Evolutionary conservation across 2,329 filamentous ascomycete genomes (phyloP).

Genomic region (Pyrenophora graminea): DNA sequence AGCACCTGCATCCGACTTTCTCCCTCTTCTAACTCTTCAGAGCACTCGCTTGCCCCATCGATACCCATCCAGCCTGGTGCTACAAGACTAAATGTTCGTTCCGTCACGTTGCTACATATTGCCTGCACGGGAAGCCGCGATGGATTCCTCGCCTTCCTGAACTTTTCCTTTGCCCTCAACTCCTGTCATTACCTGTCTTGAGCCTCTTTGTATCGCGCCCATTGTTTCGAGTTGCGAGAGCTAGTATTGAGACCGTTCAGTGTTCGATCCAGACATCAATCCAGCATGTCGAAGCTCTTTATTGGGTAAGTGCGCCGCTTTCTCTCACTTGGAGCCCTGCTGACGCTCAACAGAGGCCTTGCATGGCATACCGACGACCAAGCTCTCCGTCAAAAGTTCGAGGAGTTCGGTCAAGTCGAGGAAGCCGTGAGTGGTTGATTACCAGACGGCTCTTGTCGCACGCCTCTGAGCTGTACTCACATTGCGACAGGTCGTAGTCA

Average conservation of each 20-base stretch:
- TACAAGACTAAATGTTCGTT: conserved; percentile 48
- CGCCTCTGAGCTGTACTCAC: conserved; percentile 21
- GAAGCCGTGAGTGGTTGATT: conserved; percentile 78
- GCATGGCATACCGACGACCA: conserved; percentile 96
- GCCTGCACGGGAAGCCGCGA: conserved; percentile 36
- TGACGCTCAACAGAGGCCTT: conserved; percentile 71
- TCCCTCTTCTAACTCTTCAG: conserved; percentile 17
- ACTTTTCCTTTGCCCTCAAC: conserved; percentile 22
- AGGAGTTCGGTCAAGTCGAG: conserved; percentile 86
- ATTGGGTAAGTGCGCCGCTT: conserved; percentile 70
- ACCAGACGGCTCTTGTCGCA: conserved; percentile 1
- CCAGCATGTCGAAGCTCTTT: conserved; percentile 87
- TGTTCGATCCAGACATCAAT: conserved; percentile 33
- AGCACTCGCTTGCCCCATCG: conserved; percentile 32
- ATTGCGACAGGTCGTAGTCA: conserved; percentile 79
- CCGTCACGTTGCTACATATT: conserved; percentile 43
- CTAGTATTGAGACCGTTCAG: conserved; percentile 48
- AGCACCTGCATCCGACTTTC: conserved; percentile 19
- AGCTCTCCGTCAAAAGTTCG: conserved; percentile 86
- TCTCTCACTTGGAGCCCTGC: not conserved
- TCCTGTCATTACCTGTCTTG: conserved; percentile 28
- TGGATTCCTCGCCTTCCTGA: conserved; percentile 32
- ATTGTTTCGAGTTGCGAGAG: conserved; percentile 35
- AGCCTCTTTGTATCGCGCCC: conserved; percentile 36
- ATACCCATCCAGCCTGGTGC: conserved; percentile 32